A percentile compares a stretch with the other conserved stretches of the same genome.
These are phyloP conservation scores for Candida sonorensis DNA, from an alignment of 805 yeast species.

Conservation along the genomic window DNA sequence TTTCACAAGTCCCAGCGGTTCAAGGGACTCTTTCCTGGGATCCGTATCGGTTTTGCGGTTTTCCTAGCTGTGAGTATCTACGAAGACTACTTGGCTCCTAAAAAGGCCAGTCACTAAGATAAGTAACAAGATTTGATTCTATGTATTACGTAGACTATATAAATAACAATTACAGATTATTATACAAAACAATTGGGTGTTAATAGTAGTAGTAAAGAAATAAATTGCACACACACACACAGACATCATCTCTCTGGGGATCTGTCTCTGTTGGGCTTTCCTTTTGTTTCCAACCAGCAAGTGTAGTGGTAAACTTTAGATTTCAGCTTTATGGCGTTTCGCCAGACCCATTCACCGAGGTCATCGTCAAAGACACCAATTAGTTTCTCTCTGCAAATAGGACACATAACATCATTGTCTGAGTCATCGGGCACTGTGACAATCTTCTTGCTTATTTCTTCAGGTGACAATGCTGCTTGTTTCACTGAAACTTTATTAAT, in stretches of 20 bases:
- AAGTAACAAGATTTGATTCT: too few species aligned
- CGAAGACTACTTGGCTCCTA: constrained; percentile 39
- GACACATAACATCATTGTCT: constrained; percentile 54
- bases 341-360: constrained; percentile 79
- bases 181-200: too few species aligned
- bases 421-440: constrained; percentile 64
- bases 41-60: constrained; percentile 72
- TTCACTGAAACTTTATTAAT: constrained; percentile 8
- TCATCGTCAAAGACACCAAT: constrained; percentile 66
- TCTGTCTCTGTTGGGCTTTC: constrained; percentile 21
- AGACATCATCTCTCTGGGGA: constrained; percentile 24
- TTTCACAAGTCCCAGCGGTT: constrained; percentile 66
- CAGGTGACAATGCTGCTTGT: constrained; percentile 15
- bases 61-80: constrained; percentile 58
- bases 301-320: constrained; percentile 52
- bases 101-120: neutral
- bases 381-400: constrained; percentile 62
- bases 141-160: too few species aligned
- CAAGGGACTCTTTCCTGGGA: constrained; percentile 72
- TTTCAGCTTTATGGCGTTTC: constrained; percentile 48
- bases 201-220: too few species aligned
- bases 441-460: constrained; percentile 36
- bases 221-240: too few species aligned
- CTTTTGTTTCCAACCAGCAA: constrained; percentile 57
- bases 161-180: too few species aligned